Evolutionary conservation across 169 alveolate genomes (phyloP), one percentile per base, ranked within the genome.

Genomic region (Babesia caballi): DNA sequence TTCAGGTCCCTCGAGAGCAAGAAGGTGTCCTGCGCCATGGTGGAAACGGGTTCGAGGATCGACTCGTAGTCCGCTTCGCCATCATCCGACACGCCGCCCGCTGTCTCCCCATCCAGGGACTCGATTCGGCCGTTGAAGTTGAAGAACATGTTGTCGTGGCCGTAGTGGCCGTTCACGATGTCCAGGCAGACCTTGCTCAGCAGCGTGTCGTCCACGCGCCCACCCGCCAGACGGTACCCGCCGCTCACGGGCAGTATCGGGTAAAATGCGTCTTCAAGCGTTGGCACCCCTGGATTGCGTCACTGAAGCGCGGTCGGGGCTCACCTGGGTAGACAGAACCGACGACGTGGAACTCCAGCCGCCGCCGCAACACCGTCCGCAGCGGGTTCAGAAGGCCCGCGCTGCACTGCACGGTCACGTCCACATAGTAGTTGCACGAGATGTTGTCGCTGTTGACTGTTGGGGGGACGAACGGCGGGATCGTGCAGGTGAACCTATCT

Each of bases 401-500:
- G 50, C 75, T 68, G 49, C 68, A 68, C 30, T 78, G 86, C 27
- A 78, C 86, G 4, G 65, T 36, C 15, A 58, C 57, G 42, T 78
- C 40, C 4, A 78, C 81, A 35, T 36, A 78, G 51, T 78, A 78
- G 28, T 47, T 56, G 61, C 53, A 67, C 81, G 86, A 68, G 49
- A 69, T 59, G 53, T 58, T 30, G 14, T 51, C 66, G 28, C 86
- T 73, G n/a, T 44, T 35, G 69, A 67, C 54, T 1, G 86, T 63
- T 11, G 86, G 86, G 1, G 86, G 86, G 40, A 78, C 19, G 52
- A 78, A 78, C 41, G 86, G 86, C 7, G 86, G 86, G 17, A 78
- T 60, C 17, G 69, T 54, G 30, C 76, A 50, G 38, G 44, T 66
- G 47, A 28, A 78, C 27, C 76, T 85, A 35, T 68, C 83, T 78